Percentiles rank a stretch among this genome's conserved stretches.
phyloP scores from a whole-genome alignment of 2,329 filamentous ascomycete genomes.

The Ampelomyces quisqualis region DNA sequence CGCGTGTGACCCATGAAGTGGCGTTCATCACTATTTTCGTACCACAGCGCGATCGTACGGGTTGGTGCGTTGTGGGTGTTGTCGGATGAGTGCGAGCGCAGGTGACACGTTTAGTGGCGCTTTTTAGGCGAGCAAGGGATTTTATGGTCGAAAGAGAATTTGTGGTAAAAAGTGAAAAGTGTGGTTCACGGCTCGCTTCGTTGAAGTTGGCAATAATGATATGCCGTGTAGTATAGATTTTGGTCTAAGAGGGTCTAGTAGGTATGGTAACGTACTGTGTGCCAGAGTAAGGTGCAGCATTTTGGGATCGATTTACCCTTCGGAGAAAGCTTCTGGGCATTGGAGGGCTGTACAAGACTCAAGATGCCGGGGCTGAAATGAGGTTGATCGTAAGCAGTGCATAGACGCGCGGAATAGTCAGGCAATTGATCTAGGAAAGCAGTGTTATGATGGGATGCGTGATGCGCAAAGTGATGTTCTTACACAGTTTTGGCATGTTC shows the following conservation, averaged over 20 bases:
- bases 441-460: too few species aligned
- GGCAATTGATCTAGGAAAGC: too few species aligned
- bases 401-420: too few species aligned
- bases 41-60: conserved; percentile 7
- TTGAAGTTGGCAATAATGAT: background rate
- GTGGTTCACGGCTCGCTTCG: background rate
- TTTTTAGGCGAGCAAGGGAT: background rate
- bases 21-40: conserved; percentile 4
- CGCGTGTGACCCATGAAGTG: conserved; percentile 4
- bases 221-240: background rate
- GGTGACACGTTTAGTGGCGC: conserved; percentile 7
- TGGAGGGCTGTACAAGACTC: background rate
- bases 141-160: background rate
- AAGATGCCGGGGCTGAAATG: background rate
- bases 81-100: conserved; percentile 2
- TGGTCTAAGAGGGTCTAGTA: too few species aligned
- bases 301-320: too few species aligned
- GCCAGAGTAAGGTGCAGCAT: background rate
- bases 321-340: too few species aligned
- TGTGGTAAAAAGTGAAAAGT: background rate
- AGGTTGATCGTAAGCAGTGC: too few species aligned
- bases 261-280: background rate
- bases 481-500: too few species aligned
- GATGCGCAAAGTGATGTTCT: too few species aligned
- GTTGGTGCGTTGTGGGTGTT: background rate